A percentile compares a stretch with the other conserved stretches of the same genome.
Conservation (phyloP, 495 filamentous ascomycete genomes). For the Penicillium robsamsonii region DNA sequence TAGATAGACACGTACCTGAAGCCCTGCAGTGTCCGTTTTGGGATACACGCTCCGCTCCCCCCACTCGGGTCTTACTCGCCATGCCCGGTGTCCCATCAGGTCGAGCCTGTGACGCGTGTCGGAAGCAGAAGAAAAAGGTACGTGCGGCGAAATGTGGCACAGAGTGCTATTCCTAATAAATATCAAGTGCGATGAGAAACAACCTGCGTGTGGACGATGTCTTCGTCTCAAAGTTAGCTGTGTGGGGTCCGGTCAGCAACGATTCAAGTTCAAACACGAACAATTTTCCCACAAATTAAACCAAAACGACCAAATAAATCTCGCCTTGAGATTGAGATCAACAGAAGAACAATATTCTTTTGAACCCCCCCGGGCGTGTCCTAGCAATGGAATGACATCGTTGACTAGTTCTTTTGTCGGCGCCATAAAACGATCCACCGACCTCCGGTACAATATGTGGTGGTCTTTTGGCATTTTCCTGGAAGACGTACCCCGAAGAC, state of each 20-base stretch:
- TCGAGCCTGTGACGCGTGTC: conserved; percentile 50
- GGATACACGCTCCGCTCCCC: conserved; percentile 7
- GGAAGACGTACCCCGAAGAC: conserved; percentile 34
- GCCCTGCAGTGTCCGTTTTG: conserved; percentile 1
- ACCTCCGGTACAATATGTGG: conserved; percentile 43
- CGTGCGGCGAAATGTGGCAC: background rate
- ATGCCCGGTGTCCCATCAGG: conserved; percentile 54
- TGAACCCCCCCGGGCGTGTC: conserved; percentile 10
- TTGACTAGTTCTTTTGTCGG: conserved; percentile 29
- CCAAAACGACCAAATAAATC: background rate
- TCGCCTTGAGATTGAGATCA: background rate
- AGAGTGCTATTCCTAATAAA: background rate
- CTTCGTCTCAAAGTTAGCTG: conserved; percentile 44
- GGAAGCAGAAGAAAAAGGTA: conserved; percentile 56
- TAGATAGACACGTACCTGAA: background rate
- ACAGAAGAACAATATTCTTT: background rate
- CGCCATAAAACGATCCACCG: conserved; percentile 30
- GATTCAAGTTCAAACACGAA: conserved; percentile 49
- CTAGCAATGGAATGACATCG: conserved; percentile 21
- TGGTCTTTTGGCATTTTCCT: conserved; percentile 44
- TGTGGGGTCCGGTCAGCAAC: conserved; percentile 44
- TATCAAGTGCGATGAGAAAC: conserved; percentile 42
- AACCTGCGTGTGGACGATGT: conserved; percentile 47
- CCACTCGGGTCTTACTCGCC: background rate
- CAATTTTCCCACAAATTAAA: conserved; percentile 8